A percentile compares a stretch with the other conserved stretches of the same genome.
Conservation (phyloP, 2,329 filamentous ascomycete genomes). For the Bipolaris bicolor region DNA sequence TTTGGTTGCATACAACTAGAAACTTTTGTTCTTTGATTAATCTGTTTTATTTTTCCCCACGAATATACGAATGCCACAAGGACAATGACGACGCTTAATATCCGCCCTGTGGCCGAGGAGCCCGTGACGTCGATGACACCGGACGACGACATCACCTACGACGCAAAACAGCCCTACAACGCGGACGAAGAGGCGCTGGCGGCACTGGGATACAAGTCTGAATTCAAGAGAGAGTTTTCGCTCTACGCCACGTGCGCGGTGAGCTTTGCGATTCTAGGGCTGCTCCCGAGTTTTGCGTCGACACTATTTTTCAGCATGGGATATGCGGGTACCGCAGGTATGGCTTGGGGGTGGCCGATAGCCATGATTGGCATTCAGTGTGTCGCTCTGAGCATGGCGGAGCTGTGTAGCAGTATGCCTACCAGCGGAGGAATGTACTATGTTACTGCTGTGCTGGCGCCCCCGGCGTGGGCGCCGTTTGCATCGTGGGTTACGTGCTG, state of each 20-base stretch:
- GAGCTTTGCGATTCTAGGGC: constrained; percentile 73
- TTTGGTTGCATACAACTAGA: background rate
- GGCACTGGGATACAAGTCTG: constrained; percentile 67
- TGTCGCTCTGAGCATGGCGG: constrained; percentile 69
- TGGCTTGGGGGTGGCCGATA: constrained; percentile 79
- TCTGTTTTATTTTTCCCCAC: background rate
- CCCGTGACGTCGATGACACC: constrained; percentile 61
- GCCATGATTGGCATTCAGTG: constrained; percentile 75
- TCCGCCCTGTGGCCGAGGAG: constrained; percentile 52
- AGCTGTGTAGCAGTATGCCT: constrained; percentile 75
- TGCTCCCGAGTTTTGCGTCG: constrained; percentile 73
- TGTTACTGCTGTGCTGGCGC: constrained; percentile 72
- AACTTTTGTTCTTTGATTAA: background rate
- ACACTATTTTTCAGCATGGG: constrained; percentile 74
- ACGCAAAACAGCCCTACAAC: constrained; percentile 53
- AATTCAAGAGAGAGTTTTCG: constrained; percentile 73
- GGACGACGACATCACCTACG: constrained; percentile 57
- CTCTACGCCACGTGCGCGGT: constrained; percentile 78
- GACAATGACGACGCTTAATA: background rate
- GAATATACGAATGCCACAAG: background rate
- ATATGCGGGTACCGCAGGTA: constrained; percentile 52
- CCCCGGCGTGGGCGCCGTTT: constrained; percentile 68
- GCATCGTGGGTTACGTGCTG: constrained; percentile 73
- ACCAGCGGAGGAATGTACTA: constrained; percentile 76
- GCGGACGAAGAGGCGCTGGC: constrained; percentile 67